Conservation (phyloP, 2,329 filamentous ascomycete genomes). For the Microsporum audouinii region DNA sequence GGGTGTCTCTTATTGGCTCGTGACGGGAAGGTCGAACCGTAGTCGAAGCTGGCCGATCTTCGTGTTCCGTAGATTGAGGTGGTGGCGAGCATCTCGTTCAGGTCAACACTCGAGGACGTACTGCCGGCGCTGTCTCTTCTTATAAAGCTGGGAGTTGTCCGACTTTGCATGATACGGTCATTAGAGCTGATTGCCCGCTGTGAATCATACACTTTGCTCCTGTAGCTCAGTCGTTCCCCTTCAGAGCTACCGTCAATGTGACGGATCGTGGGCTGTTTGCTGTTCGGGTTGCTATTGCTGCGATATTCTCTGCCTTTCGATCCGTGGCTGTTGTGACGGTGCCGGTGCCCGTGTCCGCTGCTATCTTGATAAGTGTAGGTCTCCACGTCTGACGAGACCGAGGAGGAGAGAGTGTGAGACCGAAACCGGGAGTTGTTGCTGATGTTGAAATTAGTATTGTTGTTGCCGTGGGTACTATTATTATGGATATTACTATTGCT, state of each 20-base stretch:
- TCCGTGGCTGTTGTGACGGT: constrained; percentile 23
- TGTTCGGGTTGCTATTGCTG: constrained; percentile 69
- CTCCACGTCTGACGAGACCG: constrained; percentile 47
- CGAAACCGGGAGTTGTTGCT: constrained; percentile 33
- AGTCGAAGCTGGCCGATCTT: constrained; percentile 38
- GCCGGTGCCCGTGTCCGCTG: neutral
- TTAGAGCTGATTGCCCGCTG: constrained; percentile 19
- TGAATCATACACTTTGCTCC: constrained; percentile 27
- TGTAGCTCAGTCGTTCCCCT: constrained; percentile 28
- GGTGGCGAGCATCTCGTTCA: constrained; percentile 39
- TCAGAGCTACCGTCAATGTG: constrained; percentile 53
- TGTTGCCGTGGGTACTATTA: neutral
- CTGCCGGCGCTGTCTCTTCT: constrained; percentile 62
- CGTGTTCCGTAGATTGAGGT: constrained; percentile 25
- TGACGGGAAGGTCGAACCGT: constrained; percentile 20
- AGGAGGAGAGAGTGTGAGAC: constrained; percentile 50
- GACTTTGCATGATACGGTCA: constrained; percentile 23
- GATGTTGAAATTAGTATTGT: neutral
- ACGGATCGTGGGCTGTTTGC: constrained; percentile 36
- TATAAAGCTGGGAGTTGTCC: constrained; percentile 40
- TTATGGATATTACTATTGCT: constrained; percentile 17
- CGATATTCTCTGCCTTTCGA: constrained; percentile 45
- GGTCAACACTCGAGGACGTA: constrained; percentile 66
- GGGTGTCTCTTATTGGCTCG: constrained; percentile 2
- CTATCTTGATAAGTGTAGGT: constrained; percentile 26